Base-by-base conservation (phyloP, 2,329 filamentous ascomycete genomes). In the Colletotrichum aenigma region DNA sequence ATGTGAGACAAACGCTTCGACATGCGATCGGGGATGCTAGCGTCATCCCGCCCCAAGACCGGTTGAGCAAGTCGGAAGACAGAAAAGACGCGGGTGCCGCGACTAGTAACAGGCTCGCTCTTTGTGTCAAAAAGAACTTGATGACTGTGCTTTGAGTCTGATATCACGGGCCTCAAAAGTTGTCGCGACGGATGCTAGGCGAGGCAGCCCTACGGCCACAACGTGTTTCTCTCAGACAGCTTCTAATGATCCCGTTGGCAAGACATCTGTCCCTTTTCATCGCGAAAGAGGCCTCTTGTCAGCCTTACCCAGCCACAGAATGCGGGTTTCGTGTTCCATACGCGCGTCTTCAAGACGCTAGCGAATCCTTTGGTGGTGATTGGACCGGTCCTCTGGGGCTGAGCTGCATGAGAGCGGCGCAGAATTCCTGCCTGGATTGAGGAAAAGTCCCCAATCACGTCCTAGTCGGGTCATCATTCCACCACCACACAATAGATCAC, bases 241-340 rank as follows among this genome's bases (percentile, higher is more conserved):
- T 30, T 24, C 55, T 4, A 71, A 67, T 24, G 21, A n/a, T 15
- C 26, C n/a, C 28, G 36, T 24, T 21, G 18, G 24, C 26, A 55
- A 30, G 36, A 61, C 18, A 28, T 12, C 7, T 24, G 36, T 30
- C 15, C 9, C 21, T 21, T 24, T 75, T 28, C 13, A 24, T 64
- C 7, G 32, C 26, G 15, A 4, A 43, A 73, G 70, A 75, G 73
- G 70, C 73, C 70, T 68, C 64, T 69, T 65, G 64, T 75, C 73
- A 73, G 70, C 73, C 73, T 75, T 75, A 38, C 58, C 69, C 70
- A 73, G 73, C 73, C 73, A 75, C 73, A 73, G 21, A 15, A 67
- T 48, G 26, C 43, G 28, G 32, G 64, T 58, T 61, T 73, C 58
- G 70, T 65, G 48, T 69, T 21, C 56, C 43, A 58, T 65, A 75